Conservation (phyloP, 495 filamentous ascomycete genomes). For the Pyronema omphalodes region DNA sequence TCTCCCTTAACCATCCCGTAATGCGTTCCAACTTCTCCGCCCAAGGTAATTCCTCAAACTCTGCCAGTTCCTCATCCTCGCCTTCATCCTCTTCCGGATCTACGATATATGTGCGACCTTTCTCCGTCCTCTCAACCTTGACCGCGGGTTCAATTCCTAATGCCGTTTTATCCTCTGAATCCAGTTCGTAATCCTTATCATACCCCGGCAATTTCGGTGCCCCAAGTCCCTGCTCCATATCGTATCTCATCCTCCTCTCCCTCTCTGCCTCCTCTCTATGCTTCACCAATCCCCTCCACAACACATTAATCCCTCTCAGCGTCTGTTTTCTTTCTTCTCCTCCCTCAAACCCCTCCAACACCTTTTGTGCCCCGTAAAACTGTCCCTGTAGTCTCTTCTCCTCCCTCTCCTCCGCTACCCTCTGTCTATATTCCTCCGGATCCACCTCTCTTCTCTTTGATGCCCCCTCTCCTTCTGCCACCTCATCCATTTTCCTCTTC, state of each 20-base stretch:
- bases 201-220: conserved; percentile 34
- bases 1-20: conserved; percentile 47
- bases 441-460: conserved; percentile 37
- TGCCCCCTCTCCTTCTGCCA: conserved; percentile 32
- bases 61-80: conserved; percentile 76
- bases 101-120: conserved; percentile 14
- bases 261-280: conserved; percentile 52
- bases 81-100: conserved; percentile 37
- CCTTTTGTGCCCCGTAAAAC: conserved; percentile 59
- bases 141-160: conserved; percentile 27
- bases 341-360: conserved; percentile 39
- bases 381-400: conserved; percentile 46
- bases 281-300: conserved; percentile 59
- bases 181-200: conserved; percentile 33
- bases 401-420: conserved; percentile 54
- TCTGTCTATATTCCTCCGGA: conserved; percentile 58
- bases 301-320: conserved; percentile 47
- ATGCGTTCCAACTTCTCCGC: conserved; percentile 45
- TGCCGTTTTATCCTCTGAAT: conserved; percentile 37
- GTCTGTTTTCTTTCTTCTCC: conserved; percentile 32
- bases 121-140: background rate
- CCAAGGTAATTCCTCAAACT: conserved; percentile 50
- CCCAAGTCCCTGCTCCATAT: conserved; percentile 45
- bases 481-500: conserved; percentile 62
- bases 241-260: conserved; percentile 45